Conservation (phyloP, 345 rosid species). For the Carallia pectinifolia region DNA sequence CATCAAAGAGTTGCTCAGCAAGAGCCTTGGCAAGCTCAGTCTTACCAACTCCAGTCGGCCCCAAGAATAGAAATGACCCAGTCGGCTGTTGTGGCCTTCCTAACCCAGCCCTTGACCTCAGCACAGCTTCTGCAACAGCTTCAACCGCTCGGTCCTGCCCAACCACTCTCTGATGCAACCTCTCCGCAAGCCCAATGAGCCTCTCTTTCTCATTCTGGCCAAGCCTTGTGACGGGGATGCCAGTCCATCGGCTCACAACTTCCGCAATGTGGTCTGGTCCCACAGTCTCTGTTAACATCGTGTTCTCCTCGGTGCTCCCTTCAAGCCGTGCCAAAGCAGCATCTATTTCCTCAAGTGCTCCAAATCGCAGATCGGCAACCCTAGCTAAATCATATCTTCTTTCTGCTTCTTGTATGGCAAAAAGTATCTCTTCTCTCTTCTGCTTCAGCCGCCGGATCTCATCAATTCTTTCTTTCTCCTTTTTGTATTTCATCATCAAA, state of each 20-base stretch:
- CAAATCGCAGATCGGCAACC: conserved; percentile 84
- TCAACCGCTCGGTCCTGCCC: conserved; percentile 80
- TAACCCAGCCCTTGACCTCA: conserved; percentile 82
- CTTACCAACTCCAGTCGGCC: conserved; percentile 96
- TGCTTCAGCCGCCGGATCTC: conserved; percentile 77
- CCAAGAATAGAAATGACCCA: conserved; percentile 84
- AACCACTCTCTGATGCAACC: conserved; percentile 79
- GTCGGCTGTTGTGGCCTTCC: conserved; percentile 98
- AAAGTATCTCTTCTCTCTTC: conserved; percentile 72
- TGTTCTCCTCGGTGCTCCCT: conserved; percentile 56
- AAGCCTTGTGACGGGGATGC: conserved; percentile 85
- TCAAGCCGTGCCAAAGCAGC: conserved; percentile 65
- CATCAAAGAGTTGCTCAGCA: conserved; percentile 87
- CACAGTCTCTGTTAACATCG: conserved; percentile 81
- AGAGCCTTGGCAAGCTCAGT: conserved; percentile 94
- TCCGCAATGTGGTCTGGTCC: conserved; percentile 92
- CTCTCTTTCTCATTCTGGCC: conserved; percentile 85
- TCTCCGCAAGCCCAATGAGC: conserved; percentile 70
- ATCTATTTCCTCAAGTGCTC: conserved; percentile 82
- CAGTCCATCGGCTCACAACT: conserved; percentile 94
- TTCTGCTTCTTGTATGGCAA: conserved; percentile 81
- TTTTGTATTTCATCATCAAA: conserved; percentile 75
- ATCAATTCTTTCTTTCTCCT: conserved; percentile 88
- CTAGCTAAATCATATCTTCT: conserved; percentile 85
- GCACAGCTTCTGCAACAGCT: conserved; percentile 81